Conservation (phyloP, 2,329 filamentous ascomycete species). For the Diplodia scrobiculata region DNA sequence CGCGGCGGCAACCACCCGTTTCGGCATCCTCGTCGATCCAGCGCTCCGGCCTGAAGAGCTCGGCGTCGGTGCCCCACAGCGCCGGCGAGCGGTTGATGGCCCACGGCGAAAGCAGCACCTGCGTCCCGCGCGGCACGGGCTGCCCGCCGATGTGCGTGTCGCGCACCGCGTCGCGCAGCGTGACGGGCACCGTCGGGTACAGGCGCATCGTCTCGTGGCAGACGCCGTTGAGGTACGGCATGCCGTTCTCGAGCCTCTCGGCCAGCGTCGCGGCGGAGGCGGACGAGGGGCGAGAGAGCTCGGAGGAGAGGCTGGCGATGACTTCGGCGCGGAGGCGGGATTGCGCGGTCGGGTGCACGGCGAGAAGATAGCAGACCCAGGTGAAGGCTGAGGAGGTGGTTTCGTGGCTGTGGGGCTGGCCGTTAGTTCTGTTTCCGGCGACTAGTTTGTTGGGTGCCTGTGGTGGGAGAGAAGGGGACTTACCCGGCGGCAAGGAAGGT, state of each 20-base stretch:
- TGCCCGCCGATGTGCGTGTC: conserved; percentile 41
- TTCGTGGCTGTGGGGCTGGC: conserved; percentile 58
- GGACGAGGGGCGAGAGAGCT: conserved; percentile 33
- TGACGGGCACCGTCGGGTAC: conserved; percentile 45
- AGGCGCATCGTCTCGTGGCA: conserved; percentile 49
- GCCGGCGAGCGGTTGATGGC: conserved; percentile 48
- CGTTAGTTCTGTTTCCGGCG: neutral
- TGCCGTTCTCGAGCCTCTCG: conserved; percentile 45
- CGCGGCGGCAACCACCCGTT: conserved; percentile 31
- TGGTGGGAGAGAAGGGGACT: conserved; percentile 33
- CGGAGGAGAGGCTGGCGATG: conserved; percentile 59
- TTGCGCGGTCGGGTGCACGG: conserved; percentile 66
- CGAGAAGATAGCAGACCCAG: conserved; percentile 74
- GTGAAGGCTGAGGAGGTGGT: conserved; percentile 74
- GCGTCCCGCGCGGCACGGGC: conserved; percentile 46
- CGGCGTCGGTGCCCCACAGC: conserved; percentile 49
- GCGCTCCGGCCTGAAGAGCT: conserved; percentile 49
- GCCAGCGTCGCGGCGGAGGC: conserved; percentile 34
- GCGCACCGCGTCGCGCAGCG: conserved; percentile 39
- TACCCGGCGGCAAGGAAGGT: conserved; percentile 60
- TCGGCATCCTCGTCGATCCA: conserved; percentile 46
- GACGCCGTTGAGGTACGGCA: conserved; percentile 52
- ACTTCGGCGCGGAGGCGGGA: conserved; percentile 68
- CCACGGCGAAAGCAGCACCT: conserved; percentile 46
- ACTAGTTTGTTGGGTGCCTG: neutral